Percentiles rank a stretch among this genome's conserved stretches.
These are phyloP conservation scores for Lachnellula willkommii DNA, from an alignment of 2,329 filamentous ascomycete genomes.

Conservation along the genomic window DNA sequence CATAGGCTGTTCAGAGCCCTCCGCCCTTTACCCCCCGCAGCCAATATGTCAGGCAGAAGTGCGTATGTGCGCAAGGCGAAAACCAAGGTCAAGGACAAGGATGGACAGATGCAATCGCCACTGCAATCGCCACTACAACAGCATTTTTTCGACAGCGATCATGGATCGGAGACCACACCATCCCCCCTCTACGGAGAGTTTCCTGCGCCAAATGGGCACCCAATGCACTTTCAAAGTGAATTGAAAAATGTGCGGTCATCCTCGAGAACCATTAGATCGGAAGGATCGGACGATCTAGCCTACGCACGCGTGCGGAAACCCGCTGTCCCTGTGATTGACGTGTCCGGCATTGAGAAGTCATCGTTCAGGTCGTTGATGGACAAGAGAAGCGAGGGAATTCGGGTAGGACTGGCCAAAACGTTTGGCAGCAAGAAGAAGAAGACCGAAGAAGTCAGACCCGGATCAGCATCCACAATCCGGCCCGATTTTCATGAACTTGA, in stretches of 20 bases:
- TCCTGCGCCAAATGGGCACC: conserved; percentile 12
- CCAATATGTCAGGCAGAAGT: conserved; percentile 52
- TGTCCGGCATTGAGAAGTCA: conserved; percentile 51
- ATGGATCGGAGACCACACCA: conserved; percentile 8
- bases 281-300: conserved; percentile 4
- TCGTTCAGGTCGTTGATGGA: conserved; percentile 48
- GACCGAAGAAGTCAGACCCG: conserved; percentile 9
- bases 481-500: conserved; percentile 16
- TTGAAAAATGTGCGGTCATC: not conserved
- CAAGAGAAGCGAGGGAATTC: conserved; percentile 50
- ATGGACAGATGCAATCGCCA: not conserved
- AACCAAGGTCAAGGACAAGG: conserved; percentile 37
- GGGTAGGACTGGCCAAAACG: conserved; percentile 48
- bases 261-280: conserved; percentile 6
- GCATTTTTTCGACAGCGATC: not conserved
- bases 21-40: too few relatives aligned
- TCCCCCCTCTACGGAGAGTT: conserved; percentile 13
- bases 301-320: conserved; percentile 20
- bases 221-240: conserved; percentile 7
- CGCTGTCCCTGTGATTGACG: conserved; percentile 32
- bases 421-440: conserved; percentile 45
- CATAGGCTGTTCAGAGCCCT: not conserved
- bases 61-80: conserved; percentile 56
- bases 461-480: conserved; percentile 10
- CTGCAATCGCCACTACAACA: not conserved